Conservation (phyloP, 1,139 yeast genomes). For the Pichia inconspicua region DNA sequence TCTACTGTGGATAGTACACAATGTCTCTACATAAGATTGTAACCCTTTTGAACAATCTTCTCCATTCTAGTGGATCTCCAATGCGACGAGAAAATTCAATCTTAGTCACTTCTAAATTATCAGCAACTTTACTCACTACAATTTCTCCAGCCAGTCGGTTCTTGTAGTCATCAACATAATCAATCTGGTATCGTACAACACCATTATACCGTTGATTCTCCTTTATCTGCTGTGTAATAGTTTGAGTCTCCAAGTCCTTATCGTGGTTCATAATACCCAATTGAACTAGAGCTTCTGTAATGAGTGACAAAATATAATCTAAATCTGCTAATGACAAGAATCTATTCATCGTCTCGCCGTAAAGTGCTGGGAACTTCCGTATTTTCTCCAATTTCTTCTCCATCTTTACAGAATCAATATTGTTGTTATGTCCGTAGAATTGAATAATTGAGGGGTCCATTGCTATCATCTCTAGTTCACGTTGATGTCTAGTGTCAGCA, state of each 20-base stretch:
- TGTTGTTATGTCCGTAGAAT: slow-evolving; percentile 25
- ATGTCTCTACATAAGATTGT: slow-evolving; percentile 47
- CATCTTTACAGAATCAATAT: slow-evolving; percentile 21
- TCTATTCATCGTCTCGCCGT: slow-evolving; percentile 39
- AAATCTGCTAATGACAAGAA: slow-evolving; percentile 39
- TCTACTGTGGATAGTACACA: slow-evolving; percentile 30
- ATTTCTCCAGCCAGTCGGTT: slow-evolving; percentile 42
- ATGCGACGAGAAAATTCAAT: slow-evolving; percentile 45
- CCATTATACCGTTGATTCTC: slow-evolving; percentile 20
- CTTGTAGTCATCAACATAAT: slow-evolving; percentile 40
- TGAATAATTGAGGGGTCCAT: slow-evolving; percentile 47
- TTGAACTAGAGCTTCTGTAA: slow-evolving; percentile 34
- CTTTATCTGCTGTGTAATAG: slow-evolving; percentile 16
- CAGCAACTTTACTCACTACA: slow-evolving; percentile 32
- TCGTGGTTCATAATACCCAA: slow-evolving; percentile 31
- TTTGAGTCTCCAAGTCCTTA: slow-evolving; percentile 19
- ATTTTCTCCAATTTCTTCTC: slow-evolving; percentile 15
- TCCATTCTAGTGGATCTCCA: slow-evolving; percentile 67
- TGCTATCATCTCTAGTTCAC: slow-evolving; percentile 31
- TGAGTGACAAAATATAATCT: slow-evolving; percentile 35
- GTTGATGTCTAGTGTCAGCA: slow-evolving; percentile 28
- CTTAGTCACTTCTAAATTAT: slow-evolving; percentile 31
- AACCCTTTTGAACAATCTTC: slow-evolving; percentile 48
- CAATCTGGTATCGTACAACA: slow-evolving; percentile 33
- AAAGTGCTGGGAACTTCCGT: slow-evolving; percentile 20